Base-by-base conservation (phyloP, 345 rosid species). In the Streptanthus diversifolius region DNA sequence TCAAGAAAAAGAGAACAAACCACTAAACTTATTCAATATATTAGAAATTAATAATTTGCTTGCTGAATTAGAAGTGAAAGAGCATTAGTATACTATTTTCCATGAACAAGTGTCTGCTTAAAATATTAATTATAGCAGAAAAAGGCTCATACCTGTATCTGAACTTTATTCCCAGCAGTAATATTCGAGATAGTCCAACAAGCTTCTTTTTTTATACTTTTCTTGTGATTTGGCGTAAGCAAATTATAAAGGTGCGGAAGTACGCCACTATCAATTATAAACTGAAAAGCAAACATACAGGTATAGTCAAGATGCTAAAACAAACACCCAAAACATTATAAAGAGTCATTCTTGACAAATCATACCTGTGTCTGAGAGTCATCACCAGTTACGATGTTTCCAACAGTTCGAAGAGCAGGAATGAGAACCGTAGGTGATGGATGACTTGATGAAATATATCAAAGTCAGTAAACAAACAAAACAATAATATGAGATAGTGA, bases 171-270 rank as follows among this genome's bases (percentile, higher is more conserved):
- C 41, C 95, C 95, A 54, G 97, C 97, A 61, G 95, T 88, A 54
- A 90, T 87, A 84, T 90, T 90, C 25, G 97, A 90, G 76, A 91
- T 83, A n/a, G 93, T 90, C 96, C 96, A 86, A 73, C 96, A 88
- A 40, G 96, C 96, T 81, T 88, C 96, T 39, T 90, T 90, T 80
- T 90, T 90, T 2, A 90, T 90, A 79, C 93, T 90, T 76, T 90
- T 90, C 79, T 88, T 90, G 84, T 82, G 85, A 81, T 83, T 88
- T 85, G 88, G 88, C 6, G 85, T 79, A 19, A 90, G 83, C 66
- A 91, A 86, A 82, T 87, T 86, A 63, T 79, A 80, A 19, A 91
- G 89, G 69, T 83, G 83, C 12, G 92, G 87, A 25, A 91, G 92
- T 39, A 82, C 95, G 11, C 85, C 80, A 51, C 87, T 87, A 7